Conservation (phyloP, 2,329 filamentous ascomycete species). For the Mycosphaerelloides madeirae region DNA sequence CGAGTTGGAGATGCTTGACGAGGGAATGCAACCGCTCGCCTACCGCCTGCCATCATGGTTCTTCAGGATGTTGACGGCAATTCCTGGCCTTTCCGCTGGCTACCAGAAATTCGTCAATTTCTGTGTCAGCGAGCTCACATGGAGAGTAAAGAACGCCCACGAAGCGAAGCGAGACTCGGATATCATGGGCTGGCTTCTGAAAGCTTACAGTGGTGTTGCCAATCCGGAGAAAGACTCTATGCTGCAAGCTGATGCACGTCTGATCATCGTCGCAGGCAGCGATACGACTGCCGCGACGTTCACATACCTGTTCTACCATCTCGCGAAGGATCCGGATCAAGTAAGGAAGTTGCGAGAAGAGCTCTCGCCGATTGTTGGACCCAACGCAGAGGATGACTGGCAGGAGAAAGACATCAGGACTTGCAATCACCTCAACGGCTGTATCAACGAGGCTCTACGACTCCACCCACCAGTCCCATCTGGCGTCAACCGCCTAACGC, state of each 20-base stretch:
- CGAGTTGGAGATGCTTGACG: conserved; percentile 37
- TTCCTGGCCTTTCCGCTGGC: conserved; percentile 34
- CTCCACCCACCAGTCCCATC: conserved; percentile 39
- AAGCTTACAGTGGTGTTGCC: conserved; percentile 27
- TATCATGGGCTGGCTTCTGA: conserved; percentile 32
- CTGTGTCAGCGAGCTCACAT: conserved; percentile 33
- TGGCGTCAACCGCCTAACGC: conserved; percentile 35
- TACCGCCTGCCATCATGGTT: conserved; percentile 33
- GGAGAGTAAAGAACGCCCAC: conserved; percentile 30
- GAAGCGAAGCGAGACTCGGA: conserved; percentile 22
- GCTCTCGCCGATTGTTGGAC: conserved; percentile 23
- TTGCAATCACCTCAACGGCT: conserved; percentile 32
- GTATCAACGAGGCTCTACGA: conserved; percentile 41
- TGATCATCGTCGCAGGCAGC: conserved; percentile 39
- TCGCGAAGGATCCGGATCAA: conserved; percentile 29
- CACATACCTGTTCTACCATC: conserved; percentile 40
- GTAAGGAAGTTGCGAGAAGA: conserved; percentile 34
- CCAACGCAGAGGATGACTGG: conserved; percentile 20
- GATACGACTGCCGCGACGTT: conserved; percentile 43
- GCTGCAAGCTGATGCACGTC: conserved; percentile 28
- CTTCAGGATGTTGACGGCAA: conserved; percentile 30
- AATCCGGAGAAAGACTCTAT: conserved; percentile 27
- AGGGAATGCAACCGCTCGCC: conserved; percentile 31
- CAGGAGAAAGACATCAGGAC: conserved; percentile 24
- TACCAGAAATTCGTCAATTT: conserved; percentile 37